phyloP scores from a whole-genome alignment of 1,284 basidiomycete genomes.

The Golubevia sp. region DNA sequence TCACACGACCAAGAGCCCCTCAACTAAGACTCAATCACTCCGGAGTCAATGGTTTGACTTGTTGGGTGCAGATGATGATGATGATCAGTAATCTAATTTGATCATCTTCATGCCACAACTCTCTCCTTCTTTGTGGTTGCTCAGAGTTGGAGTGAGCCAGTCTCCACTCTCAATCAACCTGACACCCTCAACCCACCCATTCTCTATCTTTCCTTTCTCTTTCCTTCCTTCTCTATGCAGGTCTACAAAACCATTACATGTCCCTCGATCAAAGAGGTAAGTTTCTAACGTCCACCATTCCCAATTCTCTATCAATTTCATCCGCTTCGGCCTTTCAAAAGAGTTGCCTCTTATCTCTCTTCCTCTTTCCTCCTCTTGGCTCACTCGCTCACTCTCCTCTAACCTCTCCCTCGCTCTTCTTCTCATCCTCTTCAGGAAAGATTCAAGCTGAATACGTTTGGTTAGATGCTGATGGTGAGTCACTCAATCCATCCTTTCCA shows the following conservation, averaged over 20 bases:
- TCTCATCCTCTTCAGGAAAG: constrained; percentile 16
- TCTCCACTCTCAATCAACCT: not conserved
- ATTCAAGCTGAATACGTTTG: constrained; percentile 61
- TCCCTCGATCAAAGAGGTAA: constrained; percentile 48
- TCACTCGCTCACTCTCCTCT: not conserved
- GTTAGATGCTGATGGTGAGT: constrained; percentile 54
- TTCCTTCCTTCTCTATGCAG: constrained; percentile 10
- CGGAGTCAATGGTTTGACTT: too few species aligned
- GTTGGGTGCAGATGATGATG: too few species aligned
- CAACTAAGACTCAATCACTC: not conserved
- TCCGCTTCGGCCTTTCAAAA: not conserved
- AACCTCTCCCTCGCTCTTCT: constrained; percentile 4
- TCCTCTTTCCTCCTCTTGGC: not conserved
- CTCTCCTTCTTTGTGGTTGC: constrained; percentile 1
- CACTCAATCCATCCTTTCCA: not conserved
- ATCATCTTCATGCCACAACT: not conserved
- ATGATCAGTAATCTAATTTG: too few species aligned
- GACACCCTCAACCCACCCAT: not conserved
- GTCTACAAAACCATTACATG: constrained; percentile 43
- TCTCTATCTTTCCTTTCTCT: not conserved
- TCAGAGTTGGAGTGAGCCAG: too few species aligned
- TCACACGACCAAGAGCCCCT: not conserved
- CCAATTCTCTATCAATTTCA: not conserved
- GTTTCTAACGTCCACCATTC: not conserved
- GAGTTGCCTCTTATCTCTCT: not conserved